Base-by-base conservation (phyloP, 140 eudicot species). In the Erigeron philadelphicus region DNA sequence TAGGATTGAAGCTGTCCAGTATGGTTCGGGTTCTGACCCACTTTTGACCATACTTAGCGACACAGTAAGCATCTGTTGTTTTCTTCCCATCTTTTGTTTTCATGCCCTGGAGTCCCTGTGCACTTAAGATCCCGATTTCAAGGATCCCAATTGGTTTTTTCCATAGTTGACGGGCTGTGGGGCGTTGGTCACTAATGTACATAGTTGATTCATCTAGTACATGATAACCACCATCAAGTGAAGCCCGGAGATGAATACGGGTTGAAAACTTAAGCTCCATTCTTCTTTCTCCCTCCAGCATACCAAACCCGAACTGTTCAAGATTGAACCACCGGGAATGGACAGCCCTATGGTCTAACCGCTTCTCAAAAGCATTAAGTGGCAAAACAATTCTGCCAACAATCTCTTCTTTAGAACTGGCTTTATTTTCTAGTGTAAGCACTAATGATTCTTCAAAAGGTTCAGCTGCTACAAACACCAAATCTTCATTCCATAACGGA, bases 11-110 rank as follows among this genome's bases (percentile, higher is more conserved):
- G 82, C 75, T 87, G 18, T 80, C 84, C 10, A 87, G 66, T 68
- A 87, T 79, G 42, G 95, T 87, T 76, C 91, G 79, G 18, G 95
- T 87, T 78, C 95, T 78, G 19, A 87, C 86, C 95, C 95, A 87
- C 59, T 87, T 87, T 53, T 52, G 85, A 16, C 95, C 95, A 44
- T 85, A 87, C 64, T 87, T 87, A 25, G 95, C 88, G 15, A 87
- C 84, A 60, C 91, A 87, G 42, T 87, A 87, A 8, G 95, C 95
- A 62, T 87, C 95, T 0, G 95, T 82, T 45, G 72, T 76, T 63
- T 76, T 81, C 66, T 81, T 70, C 31, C 91, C 91, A 31, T 87
- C 88, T 62, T 74, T 83, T 8, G 82, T 82, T 78, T 87, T 87
- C 95, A 82, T 87, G 63, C 86, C 83, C 68, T 75, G 91, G 56